Percentiles rank a stretch among this genome's conserved stretches.
Conservation (phyloP, 768 basidiomycete genomes). For the Termitomyces sp. region DNA sequence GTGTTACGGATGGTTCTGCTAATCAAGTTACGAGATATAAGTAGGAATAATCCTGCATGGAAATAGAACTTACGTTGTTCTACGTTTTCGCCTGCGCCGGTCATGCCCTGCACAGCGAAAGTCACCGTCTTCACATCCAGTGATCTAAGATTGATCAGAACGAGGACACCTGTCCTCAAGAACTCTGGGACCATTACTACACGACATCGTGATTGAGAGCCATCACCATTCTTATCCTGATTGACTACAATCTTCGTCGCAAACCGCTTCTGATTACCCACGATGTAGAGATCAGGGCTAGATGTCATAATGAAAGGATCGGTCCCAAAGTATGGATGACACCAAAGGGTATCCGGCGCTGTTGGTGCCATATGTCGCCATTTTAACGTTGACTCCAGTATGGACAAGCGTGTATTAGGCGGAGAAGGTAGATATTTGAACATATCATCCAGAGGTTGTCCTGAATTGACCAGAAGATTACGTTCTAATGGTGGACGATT, state of each 20-base stretch:
- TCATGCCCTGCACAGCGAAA: constrained; percentile 51
- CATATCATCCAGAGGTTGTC: constrained; percentile 93
- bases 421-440: constrained; percentile 85
- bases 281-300: constrained; percentile 86
- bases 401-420: constrained; percentile 64
- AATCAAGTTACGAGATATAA: neutral
- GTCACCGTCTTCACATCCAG: constrained; percentile 63
- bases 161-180: constrained; percentile 70
- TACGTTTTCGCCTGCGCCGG: constrained; percentile 23
- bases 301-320: constrained; percentile 90
- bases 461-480: constrained; percentile 80
- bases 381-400: constrained; percentile 75
- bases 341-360: constrained; percentile 98
- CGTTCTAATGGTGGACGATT: constrained; percentile 30
- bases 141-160: constrained; percentile 75
- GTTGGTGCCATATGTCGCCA: constrained; percentile 99
- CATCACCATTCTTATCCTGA: constrained; percentile 28
- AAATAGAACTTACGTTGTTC: constrained; percentile 11
- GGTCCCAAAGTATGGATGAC: constrained; percentile 83
- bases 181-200: constrained; percentile 83
- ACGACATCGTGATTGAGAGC: constrained; percentile 45
- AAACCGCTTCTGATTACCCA: constrained; percentile 90
- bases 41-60: neutral
- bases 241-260: constrained; percentile 63
- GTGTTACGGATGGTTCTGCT: neutral